phyloP scores from a whole-genome alignment of 1,139 yeast genomes.

The Cylindricascospora bacillispora region DNA sequence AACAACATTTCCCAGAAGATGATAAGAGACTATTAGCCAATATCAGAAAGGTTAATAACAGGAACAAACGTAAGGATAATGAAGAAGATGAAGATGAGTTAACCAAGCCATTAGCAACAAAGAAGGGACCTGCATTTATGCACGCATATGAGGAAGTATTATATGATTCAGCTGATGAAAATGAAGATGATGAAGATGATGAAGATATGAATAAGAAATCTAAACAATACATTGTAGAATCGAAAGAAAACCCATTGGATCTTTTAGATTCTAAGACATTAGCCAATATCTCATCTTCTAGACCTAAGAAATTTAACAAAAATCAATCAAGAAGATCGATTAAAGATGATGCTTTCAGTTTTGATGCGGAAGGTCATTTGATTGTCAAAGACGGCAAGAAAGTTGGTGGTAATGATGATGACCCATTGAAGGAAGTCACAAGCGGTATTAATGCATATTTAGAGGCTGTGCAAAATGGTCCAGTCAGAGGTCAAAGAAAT shows the following conservation, averaged over 20 bases:
- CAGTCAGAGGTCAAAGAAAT: conserved; percentile 84
- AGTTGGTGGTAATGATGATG: conserved; percentile 31
- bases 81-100: conserved; percentile 27
- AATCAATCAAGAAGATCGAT: conserved; percentile 33
- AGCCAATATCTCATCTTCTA: conserved; percentile 78
- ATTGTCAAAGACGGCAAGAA: conserved; percentile 31
- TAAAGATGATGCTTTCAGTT: conserved; percentile 37
- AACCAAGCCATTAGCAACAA: conserved; percentile 11
- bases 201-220: conserved; percentile 18
- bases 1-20: conserved; percentile 74
- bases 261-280: conserved; percentile 73
- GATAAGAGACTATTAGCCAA: conserved; percentile 73
- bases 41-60: conserved; percentile 73
- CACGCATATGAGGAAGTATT: conserved; percentile 83
- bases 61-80: conserved; percentile 64
- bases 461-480: conserved; percentile 87
- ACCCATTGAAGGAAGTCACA: conserved; percentile 34
- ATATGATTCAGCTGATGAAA: conserved; percentile 29
- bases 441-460: conserved; percentile 79
- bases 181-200: conserved; percentile 24
- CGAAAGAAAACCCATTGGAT: conserved; percentile 77
- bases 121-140: conserved; percentile 37
- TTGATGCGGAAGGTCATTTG: conserved; percentile 45
- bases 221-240: conserved; percentile 61
- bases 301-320: conserved; percentile 47